Conservation (phyloP, 306 rosid genomes). For the Medicago ruthenica region DNA sequence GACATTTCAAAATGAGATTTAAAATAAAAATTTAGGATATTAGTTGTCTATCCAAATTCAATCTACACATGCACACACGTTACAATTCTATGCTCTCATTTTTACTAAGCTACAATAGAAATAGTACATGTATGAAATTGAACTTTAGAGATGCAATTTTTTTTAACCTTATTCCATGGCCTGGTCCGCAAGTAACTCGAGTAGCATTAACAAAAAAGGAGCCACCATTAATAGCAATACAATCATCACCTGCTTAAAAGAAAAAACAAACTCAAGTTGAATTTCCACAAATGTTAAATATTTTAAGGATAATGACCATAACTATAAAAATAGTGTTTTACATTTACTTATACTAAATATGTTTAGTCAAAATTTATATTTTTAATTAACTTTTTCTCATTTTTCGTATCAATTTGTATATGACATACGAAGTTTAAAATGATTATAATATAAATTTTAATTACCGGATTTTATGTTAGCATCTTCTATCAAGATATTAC, state of each 20-base stretch:
- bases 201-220: slow-evolving; percentile 41
- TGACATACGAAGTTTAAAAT: neutral
- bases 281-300: neutral
- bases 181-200: slow-evolving; percentile 54
- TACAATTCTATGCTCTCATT: too few species aligned
- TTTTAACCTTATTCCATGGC: slow-evolving; percentile 58
- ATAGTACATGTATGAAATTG: too few species aligned
- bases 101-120: too few species aligned
- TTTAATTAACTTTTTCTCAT: neutral
- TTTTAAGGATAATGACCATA: neutral
- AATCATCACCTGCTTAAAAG: slow-evolving; percentile 51
- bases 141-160: neutral
- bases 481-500: slow-evolving; percentile 31
- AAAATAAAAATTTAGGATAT: too few species aligned
- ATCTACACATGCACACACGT: too few species aligned
- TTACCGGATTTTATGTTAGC: slow-evolving; percentile 48
- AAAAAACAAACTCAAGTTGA: neutral
- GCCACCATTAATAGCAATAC: slow-evolving; percentile 47
- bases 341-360: neutral
- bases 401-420: neutral
- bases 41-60: too few species aligned
- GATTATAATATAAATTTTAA: neutral
- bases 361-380: neutral
- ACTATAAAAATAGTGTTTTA: neutral
- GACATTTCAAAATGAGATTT: neutral